Base-by-base conservation (phyloP, 73 alveolate species). In the Paramecium primaurelia region DNA sequence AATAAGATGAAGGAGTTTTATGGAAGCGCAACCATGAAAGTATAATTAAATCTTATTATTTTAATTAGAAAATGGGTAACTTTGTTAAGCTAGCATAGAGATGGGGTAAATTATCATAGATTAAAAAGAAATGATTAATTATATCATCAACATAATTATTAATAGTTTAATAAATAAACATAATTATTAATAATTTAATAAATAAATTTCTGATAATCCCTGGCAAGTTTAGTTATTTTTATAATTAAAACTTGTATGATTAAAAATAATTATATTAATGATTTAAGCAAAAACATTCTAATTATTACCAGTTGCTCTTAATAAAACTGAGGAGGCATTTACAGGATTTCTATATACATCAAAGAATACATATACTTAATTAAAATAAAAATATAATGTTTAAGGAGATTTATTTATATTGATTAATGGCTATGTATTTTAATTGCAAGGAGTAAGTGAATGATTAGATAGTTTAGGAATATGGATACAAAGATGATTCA, bases 1-100 rank as follows among this genome's bases (percentile, higher is more conserved):
- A 94, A 93, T 59, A 86, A 96, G 58, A 95, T 97, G 86, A 96
- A 91, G 75, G 96, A 97, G 37, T 97, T 86, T 95, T 93, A 94
- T 47, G 95, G 96, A 38, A 32, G 88, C 8, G 71, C 69, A 28
- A 36, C 49, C 12, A 64, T 87, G 88, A 87, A 64, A 73, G 93
- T 87, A 87, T 16, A 16, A 75, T 36, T 3, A 4, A 38, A 30
- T 36, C 18, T 75, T 14, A 40, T 40, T 7, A 42, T 75, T 16
- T 49, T 6, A 49, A 49, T 16, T 49, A 75, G 88, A 75, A 75
- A 75, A 75, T 75, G 88, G 88, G 88, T 36, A 36, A 30, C 38
- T 75, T 75, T 42, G 58, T 75, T 38, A 75, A 38, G 59, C 20
- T 75, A 42, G 88, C 88, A 16, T n/a, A 75, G n/a, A 38, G 60